Evolutionary conservation across 306 rosid species (phyloP).

Genomic region (Lathyrus aphaca): DNA sequence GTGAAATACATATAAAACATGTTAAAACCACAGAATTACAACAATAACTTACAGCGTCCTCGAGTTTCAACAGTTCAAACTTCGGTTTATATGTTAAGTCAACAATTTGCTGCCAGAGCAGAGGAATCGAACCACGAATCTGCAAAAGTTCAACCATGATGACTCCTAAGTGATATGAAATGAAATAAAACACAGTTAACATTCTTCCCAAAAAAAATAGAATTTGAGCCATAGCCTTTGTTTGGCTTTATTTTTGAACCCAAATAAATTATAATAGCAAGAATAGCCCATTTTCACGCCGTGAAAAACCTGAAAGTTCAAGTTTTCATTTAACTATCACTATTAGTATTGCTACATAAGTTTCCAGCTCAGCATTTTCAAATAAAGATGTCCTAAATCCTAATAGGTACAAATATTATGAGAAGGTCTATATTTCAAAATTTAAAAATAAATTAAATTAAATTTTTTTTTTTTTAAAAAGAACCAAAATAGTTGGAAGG

Average conservation of each 20-base stretch:
- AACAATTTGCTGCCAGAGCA: slow-evolving; percentile 92
- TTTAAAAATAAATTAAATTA: no score
- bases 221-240: slow-evolving; percentile 21
- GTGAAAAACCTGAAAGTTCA: neutral
- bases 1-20: slow-evolving; percentile 43
- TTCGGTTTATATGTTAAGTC: slow-evolving; percentile 96
- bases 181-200: slow-evolving; percentile 23
- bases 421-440: slow-evolving; percentile 16
- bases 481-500: slow-evolving; percentile 23
- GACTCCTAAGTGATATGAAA: slow-evolving; percentile 11
- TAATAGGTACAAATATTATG: slow-evolving; percentile 17
- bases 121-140: slow-evolving; percentile 95
- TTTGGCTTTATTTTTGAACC: slow-evolving; percentile 28
- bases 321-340: slow-evolving; percentile 33
- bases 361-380: slow-evolving; percentile 1
- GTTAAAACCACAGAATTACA: slow-evolving; percentile 36
- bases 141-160: slow-evolving; percentile 49
- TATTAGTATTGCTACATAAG: slow-evolving; percentile 25
- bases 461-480: no score
- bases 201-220: slow-evolving; percentile 33
- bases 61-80: slow-evolving; percentile 68
- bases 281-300: slow-evolving; percentile 3
- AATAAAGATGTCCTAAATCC: slow-evolving; percentile 13
- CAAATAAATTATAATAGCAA: neutral
- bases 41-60: slow-evolving; percentile 80